Evolutionary conservation across 805 yeast species (phyloP).

Genomic region (Nakazawaea anatomiae): DNA sequence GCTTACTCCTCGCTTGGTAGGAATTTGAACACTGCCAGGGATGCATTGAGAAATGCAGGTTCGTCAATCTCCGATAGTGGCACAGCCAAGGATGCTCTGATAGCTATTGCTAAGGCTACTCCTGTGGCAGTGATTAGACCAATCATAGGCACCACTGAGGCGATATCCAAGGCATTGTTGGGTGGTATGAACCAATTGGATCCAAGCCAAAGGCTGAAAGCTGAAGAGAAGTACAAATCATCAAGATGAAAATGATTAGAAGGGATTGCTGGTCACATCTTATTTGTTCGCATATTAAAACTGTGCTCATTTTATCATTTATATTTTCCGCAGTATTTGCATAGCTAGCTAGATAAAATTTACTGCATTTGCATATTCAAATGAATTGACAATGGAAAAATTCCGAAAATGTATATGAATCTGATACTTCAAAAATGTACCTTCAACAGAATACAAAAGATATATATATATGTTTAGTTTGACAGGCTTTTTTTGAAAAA

Average conservation of each 20-base stretch:
- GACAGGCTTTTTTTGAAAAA: neutral
- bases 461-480: too few species aligned
- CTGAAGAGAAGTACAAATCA: slow-evolving; percentile 61
- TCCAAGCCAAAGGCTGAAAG: slow-evolving; percentile 50
- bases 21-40: slow-evolving; percentile 60
- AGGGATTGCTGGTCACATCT: too few species aligned
- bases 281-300: too few species aligned
- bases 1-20: slow-evolving; percentile 71
- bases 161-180: slow-evolving; percentile 71
- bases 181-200: slow-evolving; percentile 82
- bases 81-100: slow-evolving; percentile 59
- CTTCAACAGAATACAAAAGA: too few species aligned
- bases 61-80: slow-evolving; percentile 59
- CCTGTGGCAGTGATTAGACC: slow-evolving; percentile 82
- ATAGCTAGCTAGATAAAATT: too few species aligned
- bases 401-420: too few species aligned
- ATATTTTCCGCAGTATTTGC: too few species aligned
- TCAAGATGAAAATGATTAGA: neutral
- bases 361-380: too few species aligned
- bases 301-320: too few species aligned
- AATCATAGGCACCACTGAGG: slow-evolving; percentile 89
- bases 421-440: too few species aligned
- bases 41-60: slow-evolving; percentile 54
- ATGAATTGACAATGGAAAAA: too few species aligned
- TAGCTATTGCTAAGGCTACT: slow-evolving; percentile 64